Percentiles rank a stretch among this genome's conserved stretches.
These are phyloP conservation scores for Ophiocordyceps camponoti-leonardi DNA, from an alignment of 2,329 filamentous ascomycete genomes.

Conservation along the genomic window DNA sequence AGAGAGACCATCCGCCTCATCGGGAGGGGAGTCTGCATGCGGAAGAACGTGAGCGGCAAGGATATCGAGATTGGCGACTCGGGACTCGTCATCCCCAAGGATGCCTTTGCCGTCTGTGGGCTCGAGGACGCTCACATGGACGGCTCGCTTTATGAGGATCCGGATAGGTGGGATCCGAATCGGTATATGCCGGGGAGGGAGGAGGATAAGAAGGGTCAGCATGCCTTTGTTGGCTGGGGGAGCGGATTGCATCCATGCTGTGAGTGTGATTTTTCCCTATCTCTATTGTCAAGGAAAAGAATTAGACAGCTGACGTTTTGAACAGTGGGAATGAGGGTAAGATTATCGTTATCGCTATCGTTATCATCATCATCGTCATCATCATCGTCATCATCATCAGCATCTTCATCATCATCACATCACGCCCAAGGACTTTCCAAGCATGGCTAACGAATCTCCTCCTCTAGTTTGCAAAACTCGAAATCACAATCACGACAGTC, in stretches of 20 bases:
- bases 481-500: constrained; percentile 30
- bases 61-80: constrained; percentile 25
- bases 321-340: constrained; percentile 1
- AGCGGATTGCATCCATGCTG: constrained; percentile 17
- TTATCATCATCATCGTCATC: no score
- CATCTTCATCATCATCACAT: no score
- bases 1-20: constrained; percentile 35
- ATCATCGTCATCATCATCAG: no score
- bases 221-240: constrained; percentile 18
- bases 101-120: constrained; percentile 26
- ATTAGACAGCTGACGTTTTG: no score
- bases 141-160: constrained; percentile 27
- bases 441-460: no score
- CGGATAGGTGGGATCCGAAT: constrained; percentile 29
- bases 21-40: constrained; percentile 27
- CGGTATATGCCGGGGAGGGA: constrained; percentile 27
- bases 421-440: no score
- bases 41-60: constrained; percentile 29
- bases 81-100: constrained; percentile 29
- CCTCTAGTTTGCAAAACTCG: constrained; percentile 30
- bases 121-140: constrained; percentile 31
- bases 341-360: background rate
- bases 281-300: no score
- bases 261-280: constrained; percentile 8
- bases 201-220: constrained; percentile 20